Conservation (phyloP, 2,329 filamentous ascomycete species). For the Diplodia intermedia region DNA sequence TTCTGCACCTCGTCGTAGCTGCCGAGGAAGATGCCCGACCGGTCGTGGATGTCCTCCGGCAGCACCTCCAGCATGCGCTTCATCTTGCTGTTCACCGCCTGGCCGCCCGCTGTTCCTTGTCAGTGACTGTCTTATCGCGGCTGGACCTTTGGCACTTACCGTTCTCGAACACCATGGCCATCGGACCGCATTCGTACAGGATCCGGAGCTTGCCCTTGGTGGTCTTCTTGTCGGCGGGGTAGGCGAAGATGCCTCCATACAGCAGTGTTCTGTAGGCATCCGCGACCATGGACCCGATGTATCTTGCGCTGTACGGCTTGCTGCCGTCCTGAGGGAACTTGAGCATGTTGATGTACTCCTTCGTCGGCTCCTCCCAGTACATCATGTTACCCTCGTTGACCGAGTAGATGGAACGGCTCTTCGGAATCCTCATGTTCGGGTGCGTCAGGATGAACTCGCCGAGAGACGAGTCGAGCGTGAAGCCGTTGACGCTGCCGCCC, state of each 20-base stretch:
- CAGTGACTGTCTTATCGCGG: conserved; percentile 33
- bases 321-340: conserved; percentile 77
- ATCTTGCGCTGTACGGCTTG: conserved; percentile 93
- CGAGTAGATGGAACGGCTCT: conserved; percentile 85
- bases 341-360: conserved; percentile 85
- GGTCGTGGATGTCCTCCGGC: conserved; percentile 93
- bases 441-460: conserved; percentile 99
- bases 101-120: conserved; percentile 74
- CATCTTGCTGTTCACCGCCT: conserved; percentile 92
- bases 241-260: conserved; percentile 97
- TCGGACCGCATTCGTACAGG: conserved; percentile 96
- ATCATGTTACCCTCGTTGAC: conserved; percentile 98
- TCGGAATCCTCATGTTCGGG: conserved; percentile 88
- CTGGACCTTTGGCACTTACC: conserved; percentile 64
- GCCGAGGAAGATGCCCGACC: conserved; percentile 94
- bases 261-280: conserved; percentile 95
- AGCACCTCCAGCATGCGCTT: conserved; percentile 85
- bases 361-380: conserved; percentile 91
- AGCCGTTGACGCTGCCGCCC: conserved; percentile 90
- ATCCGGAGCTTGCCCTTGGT: conserved; percentile 98
- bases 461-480: conserved; percentile 94
- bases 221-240: conserved; percentile 97
- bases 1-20: conserved; percentile 96
- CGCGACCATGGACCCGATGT: conserved; percentile 98
- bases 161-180: conserved; percentile 99